A percentile compares a stretch with the other conserved stretches of the same genome.
phyloP scores from a whole-genome alignment of 768 basidiomycete genomes.

The Exidia glandulosa region DNA sequence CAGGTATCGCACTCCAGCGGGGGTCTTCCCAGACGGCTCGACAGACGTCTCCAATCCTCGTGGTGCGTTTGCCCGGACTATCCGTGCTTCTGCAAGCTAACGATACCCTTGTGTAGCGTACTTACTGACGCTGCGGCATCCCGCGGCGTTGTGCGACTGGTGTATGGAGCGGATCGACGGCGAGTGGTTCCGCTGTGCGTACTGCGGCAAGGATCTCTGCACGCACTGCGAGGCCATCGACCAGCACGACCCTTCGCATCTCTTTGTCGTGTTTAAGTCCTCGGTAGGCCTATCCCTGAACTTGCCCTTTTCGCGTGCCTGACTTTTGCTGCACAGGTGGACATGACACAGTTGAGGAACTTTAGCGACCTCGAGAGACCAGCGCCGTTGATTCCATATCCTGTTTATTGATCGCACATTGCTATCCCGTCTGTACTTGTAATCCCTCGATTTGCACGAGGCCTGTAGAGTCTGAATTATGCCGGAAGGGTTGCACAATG shows the following conservation, averaged over 20 bases:
- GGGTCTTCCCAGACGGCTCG: constrained; percentile 15
- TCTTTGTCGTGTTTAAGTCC: constrained; percentile 85
- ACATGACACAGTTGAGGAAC: constrained; percentile 60
- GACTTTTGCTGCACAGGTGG: constrained; percentile 33
- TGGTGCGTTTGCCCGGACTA: constrained; percentile 29
- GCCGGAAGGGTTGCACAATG: too few species aligned
- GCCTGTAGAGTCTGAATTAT: too few species aligned
- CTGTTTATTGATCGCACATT: constrained; percentile 38
- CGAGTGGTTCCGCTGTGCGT: constrained; percentile 84
- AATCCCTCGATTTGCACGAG: too few species aligned
- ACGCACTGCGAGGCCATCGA: constrained; percentile 69
- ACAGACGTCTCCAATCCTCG: constrained; percentile 33
- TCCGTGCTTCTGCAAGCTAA: not conserved
- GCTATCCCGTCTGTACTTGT: not conserved
- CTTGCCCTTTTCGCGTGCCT: not conserved
- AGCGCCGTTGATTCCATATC: constrained; percentile 49
- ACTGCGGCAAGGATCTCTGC: constrained; percentile 83
- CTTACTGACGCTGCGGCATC: constrained; percentile 47
- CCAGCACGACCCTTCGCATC: constrained; percentile 70
- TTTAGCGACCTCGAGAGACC: constrained; percentile 51
- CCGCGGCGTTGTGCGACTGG: constrained; percentile 70
- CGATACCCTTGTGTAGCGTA: constrained; percentile 38
- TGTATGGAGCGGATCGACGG: constrained; percentile 78
- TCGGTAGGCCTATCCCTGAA: constrained; percentile 32
- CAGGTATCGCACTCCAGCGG: constrained; percentile 58